phyloP scores from a whole-genome alignment of 257 asterid species.

The Thymus quinquecostatus region DNA sequence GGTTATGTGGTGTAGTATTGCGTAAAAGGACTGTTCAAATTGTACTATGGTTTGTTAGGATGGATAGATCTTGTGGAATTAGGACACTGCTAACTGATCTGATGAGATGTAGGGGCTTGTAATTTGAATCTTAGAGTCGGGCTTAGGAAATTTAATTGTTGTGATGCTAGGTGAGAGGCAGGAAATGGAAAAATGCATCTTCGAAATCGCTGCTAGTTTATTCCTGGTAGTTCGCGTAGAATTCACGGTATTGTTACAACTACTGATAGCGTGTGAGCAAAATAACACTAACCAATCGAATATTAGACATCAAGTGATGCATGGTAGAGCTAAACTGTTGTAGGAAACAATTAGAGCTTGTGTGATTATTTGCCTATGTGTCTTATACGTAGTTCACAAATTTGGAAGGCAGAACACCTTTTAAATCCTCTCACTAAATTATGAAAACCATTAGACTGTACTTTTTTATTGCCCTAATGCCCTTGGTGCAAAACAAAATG shows the following conservation, averaged over 20 bases:
- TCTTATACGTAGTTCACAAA: not conserved
- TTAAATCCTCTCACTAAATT: slow-evolving; percentile 7
- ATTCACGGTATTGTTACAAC: not conserved
- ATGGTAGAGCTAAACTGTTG: not conserved
- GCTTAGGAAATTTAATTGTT: not conserved
- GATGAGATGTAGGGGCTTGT: slow-evolving; percentile 6
- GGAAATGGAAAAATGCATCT: slow-evolving; percentile 5
- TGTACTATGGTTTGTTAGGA: slow-evolving; percentile 23
- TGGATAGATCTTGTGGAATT: slow-evolving; percentile 17
- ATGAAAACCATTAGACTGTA: not conserved
- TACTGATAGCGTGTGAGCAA: slow-evolving; percentile 2
- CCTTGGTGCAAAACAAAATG: not conserved
- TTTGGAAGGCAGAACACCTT: not conserved
- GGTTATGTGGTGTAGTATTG: slow-evolving; percentile 28
- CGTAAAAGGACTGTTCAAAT: not conserved
- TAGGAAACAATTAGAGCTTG: not conserved
- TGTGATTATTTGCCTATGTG: slow-evolving; percentile 2
- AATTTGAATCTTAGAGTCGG: slow-evolving; percentile 5
- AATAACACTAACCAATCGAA: not conserved
- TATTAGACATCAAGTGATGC: slow-evolving; percentile 1
- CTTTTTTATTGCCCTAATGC: not conserved
- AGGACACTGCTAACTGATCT: slow-evolving; percentile 21
- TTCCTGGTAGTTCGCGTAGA: not conserved
- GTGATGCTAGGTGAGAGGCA: not conserved
- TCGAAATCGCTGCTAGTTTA: not conserved